Evolutionary conservation across 805 yeast genomes (phyloP).

Genomic region (Metschnikowia henanensis): DNA sequence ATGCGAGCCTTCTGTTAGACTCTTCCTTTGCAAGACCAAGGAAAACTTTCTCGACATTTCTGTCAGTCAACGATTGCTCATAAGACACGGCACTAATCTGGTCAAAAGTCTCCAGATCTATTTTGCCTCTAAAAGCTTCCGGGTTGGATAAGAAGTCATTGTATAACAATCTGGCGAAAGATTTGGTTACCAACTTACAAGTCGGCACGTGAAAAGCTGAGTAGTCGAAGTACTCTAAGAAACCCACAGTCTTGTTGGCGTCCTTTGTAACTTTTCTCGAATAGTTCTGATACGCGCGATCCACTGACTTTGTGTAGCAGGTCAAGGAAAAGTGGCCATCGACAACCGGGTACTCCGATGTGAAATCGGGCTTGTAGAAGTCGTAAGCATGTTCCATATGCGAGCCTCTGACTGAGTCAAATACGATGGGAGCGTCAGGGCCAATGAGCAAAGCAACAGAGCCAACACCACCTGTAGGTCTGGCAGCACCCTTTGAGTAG

Average conservation of each 20-base stretch:
- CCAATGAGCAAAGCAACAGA: conserved; percentile 93
- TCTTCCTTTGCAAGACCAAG: conserved; percentile 71
- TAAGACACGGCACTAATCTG: conserved; percentile 57
- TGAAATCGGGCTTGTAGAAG: conserved; percentile 97
- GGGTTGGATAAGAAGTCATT: conserved; percentile 82
- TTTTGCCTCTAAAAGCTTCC: conserved; percentile 44
- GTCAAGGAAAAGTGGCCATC: conserved; percentile 95
- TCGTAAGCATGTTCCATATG: conserved; percentile 97
- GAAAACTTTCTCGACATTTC: conserved; percentile 80
- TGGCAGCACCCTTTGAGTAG: conserved; percentile 94
- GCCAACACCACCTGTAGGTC: conserved; percentile 99
- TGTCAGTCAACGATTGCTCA: conserved; percentile 79
- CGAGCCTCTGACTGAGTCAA: conserved; percentile 87
- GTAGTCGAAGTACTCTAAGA: conserved; percentile 76
- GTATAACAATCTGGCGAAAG: conserved; percentile 88
- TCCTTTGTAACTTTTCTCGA: conserved; percentile 64
- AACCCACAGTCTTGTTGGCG: conserved; percentile 54
- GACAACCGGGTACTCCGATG: conserved; percentile 94
- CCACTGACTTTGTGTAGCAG: conserved; percentile 93
- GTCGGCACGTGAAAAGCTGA: conserved; percentile 98
- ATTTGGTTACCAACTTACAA: conserved; percentile 91
- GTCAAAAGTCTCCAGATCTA: conserved; percentile 52
- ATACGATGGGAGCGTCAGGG: conserved; percentile 95
- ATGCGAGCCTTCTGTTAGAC: conserved; percentile 67
- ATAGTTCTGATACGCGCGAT: conserved; percentile 80